These are phyloP conservation scores for Fusarium sublunatum DNA, from an alignment of 2,329 filamentous ascomycete genomes.

Conservation along the genomic window DNA sequence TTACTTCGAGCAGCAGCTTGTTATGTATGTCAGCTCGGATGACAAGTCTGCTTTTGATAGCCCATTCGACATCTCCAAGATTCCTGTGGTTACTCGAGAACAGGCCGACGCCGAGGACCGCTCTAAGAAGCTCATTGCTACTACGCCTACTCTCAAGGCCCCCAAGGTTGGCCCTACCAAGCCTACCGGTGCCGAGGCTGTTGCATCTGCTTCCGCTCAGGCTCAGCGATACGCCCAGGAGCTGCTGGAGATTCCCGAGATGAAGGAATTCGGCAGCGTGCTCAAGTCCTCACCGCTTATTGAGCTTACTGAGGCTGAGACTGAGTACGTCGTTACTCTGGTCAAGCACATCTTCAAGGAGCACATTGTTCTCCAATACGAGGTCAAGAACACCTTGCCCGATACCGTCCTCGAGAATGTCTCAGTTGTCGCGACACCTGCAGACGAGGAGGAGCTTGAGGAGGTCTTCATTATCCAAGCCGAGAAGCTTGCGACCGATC, in stretches of 20 bases:
- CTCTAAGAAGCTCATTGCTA: constrained; percentile 95
- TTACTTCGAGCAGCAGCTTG: constrained; percentile 95
- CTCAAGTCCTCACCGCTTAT: constrained; percentile 90
- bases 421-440: constrained; percentile 81
- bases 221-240: constrained; percentile 92
- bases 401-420: constrained; percentile 92
- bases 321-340: constrained; percentile 93
- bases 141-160: constrained; percentile 92
- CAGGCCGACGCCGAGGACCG: constrained; percentile 96
- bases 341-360: constrained; percentile 99
- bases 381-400: constrained; percentile 96
- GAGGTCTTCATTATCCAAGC: constrained; percentile 96
- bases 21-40: constrained; percentile 95
- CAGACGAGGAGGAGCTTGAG: constrained; percentile 84
- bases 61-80: constrained; percentile 90
- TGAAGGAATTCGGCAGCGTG: constrained; percentile 87
- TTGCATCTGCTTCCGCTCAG: constrained; percentile 79
- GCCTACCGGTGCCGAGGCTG: constrained; percentile 76
- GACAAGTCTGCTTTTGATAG: constrained; percentile 85
- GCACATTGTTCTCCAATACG: constrained; percentile 94
- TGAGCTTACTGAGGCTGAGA: constrained; percentile 96
- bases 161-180: constrained; percentile 84
- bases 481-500: constrained; percentile 82
- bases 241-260: constrained; percentile 87
- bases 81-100: constrained; percentile 93